Percentiles rank a stretch among this genome's conserved stretches.
Evolutionary conservation across 192 early-diverging fungal genomes (phyloP).

Genomic region (Pilobolus umbonatus): DNA sequence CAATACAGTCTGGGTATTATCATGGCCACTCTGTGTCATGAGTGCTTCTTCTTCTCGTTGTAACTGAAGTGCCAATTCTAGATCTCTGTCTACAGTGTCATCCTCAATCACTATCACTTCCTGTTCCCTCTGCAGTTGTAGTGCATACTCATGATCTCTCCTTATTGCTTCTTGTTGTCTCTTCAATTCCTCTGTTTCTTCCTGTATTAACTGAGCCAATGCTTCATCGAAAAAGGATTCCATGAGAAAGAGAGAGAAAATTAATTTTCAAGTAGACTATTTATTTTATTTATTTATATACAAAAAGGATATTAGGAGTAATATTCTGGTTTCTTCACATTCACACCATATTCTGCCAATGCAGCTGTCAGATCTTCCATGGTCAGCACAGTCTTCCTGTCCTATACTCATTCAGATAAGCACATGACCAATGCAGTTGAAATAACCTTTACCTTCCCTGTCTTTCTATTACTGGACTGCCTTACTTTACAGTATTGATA

Average conservation of each 20-base stretch:
- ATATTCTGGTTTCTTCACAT: conserved; percentile 94
- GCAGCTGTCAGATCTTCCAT: conserved; percentile 93
- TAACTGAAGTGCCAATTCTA: neutral
- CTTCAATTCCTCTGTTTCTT: no score
- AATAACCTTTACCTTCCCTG: conserved; percentile 25
- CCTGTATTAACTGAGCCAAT: no score
- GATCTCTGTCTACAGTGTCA: no score
- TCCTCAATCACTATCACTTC: no score
- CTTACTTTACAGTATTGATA: conserved; percentile 78
- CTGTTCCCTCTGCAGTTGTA: no score
- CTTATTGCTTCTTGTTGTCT: no score
- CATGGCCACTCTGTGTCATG: no score
- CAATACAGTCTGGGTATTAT: no score
- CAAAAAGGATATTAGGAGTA: conserved; percentile 51
- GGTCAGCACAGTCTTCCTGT: conserved; percentile 82
- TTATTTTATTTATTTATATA: conserved; percentile 5
- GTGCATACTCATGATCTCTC: no score
- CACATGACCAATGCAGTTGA: neutral
- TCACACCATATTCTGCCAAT: conserved; percentile 88
- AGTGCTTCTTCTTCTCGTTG: no score
- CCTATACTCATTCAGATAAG: conserved; percentile 33
- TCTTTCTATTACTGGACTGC: conserved; percentile 53
- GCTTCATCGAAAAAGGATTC: no score
- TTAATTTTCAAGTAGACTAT: neutral
- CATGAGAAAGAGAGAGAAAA: conserved; percentile 1